Percentiles rank a stretch among this genome's conserved stretches.
phyloP scores from a whole-genome alignment of 208 protist species.

The Trypanosoma congolense region DNA sequence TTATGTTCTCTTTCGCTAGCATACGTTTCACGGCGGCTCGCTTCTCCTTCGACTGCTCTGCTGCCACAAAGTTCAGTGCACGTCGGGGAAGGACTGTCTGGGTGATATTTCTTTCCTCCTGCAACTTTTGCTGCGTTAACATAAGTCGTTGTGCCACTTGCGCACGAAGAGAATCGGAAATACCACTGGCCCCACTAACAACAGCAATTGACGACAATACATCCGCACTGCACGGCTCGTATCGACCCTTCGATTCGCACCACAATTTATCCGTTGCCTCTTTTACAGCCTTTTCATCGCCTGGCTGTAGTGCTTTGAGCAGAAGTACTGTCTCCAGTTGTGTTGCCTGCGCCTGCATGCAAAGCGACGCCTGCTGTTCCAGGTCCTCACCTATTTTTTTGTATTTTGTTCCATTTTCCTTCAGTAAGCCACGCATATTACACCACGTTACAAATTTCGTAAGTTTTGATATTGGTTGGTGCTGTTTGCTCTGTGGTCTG shows the following conservation, averaged over 20 bases:
- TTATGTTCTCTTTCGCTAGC: constrained; percentile 27
- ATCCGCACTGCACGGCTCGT: constrained; percentile 63
- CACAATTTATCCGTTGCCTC: constrained; percentile 50
- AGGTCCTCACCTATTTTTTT: constrained; percentile 25
- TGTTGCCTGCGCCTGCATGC: constrained; percentile 36
- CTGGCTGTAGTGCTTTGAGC: constrained; percentile 51
- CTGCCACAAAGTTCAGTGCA: constrained; percentile 69
- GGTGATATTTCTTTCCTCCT: constrained; percentile 3
- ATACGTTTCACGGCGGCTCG: constrained; percentile 34
- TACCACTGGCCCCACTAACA: constrained; percentile 25
- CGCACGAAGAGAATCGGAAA: constrained; percentile 34
- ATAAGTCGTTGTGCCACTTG: constrained; percentile 46
- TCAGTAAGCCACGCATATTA: constrained; percentile 30
- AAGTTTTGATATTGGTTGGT: constrained; percentile 62
- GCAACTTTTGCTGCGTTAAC: constrained; percentile 38
- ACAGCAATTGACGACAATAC: constrained; percentile 74
- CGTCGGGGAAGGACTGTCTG: constrained; percentile 52
- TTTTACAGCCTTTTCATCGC: constrained; percentile 38
- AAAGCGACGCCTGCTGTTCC: constrained; percentile 30
- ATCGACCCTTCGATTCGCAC: constrained; percentile 30
- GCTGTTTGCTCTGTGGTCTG: constrained; percentile 18
- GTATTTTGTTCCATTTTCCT: constrained; percentile 8
- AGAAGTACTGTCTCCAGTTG: constrained; percentile 76
- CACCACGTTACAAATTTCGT: constrained; percentile 56
- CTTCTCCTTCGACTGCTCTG: constrained; percentile 46